Conservation (phyloP, 805 yeast genomes). For the Myxozyma neotropica region DNA sequence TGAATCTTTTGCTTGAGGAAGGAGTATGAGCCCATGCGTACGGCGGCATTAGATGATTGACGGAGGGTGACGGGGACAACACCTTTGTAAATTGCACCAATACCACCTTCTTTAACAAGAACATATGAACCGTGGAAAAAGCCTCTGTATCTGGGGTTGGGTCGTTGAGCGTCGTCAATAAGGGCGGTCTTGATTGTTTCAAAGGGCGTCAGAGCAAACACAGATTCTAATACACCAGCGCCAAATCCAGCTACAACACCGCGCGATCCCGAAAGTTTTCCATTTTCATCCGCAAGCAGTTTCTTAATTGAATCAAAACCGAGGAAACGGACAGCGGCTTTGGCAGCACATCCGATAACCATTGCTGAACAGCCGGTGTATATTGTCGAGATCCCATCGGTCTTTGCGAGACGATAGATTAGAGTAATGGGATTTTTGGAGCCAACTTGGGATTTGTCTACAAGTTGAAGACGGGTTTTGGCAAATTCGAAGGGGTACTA, state of each 20-base stretch:
- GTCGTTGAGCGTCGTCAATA: constrained; percentile 84
- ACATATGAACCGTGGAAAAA: constrained; percentile 62
- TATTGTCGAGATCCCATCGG: constrained; percentile 76
- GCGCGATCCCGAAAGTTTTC: constrained; percentile 83
- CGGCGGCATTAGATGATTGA: constrained; percentile 95
- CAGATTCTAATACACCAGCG: constrained; percentile 90
- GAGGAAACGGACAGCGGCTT: constrained; percentile 91
- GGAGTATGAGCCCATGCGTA: constrained; percentile 89
- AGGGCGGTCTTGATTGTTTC: constrained; percentile 95
- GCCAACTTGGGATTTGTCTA: constrained; percentile 28
- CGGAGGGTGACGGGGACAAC: constrained; percentile 90
- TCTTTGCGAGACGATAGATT: constrained; percentile 70
- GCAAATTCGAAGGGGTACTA: constrained; percentile 94
- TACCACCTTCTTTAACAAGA: constrained; percentile 74
- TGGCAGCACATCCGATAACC: constrained; percentile 92
- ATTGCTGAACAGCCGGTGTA: constrained; percentile 97
- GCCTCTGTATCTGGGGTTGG: constrained; percentile 72
- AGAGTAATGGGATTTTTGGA: constrained; percentile 82
- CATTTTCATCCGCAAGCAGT: constrained; percentile 75
- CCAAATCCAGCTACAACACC: constrained; percentile 98
- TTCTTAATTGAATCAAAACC: constrained; percentile 89
- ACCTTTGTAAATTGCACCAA: constrained; percentile 84
- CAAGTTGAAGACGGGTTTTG: constrained; percentile 86
- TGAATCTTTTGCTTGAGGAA: constrained; percentile 59
- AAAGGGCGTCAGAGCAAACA: constrained; percentile 93